phyloP scores from a whole-genome alignment of 805 yeast genomes.

The Saccharomycopsis fodiens region DNA sequence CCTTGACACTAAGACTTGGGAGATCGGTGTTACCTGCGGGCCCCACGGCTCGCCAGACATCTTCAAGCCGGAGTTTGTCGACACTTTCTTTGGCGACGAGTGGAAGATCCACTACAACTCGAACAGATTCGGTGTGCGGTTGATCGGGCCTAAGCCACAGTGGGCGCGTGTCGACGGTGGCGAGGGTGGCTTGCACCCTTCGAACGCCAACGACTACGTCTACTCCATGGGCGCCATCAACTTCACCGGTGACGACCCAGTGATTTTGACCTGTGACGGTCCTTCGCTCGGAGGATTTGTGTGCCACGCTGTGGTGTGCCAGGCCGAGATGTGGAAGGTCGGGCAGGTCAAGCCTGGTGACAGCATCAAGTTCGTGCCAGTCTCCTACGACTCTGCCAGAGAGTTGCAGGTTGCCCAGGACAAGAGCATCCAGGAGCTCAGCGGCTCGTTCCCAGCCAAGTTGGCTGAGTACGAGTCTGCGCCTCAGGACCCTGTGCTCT shows the following conservation, averaged over 20 bases:
- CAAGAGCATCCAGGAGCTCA: constrained; percentile 36
- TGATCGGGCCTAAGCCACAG: constrained; percentile 90
- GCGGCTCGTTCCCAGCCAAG: constrained; percentile 33
- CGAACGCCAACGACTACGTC: constrained; percentile 97
- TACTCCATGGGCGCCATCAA: constrained; percentile 91
- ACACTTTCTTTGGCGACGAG: constrained; percentile 62
- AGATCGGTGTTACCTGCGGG: constrained; percentile 89
- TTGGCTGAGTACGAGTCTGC: constrained; percentile 24
- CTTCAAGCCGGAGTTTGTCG: constrained; percentile 67
- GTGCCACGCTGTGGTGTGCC: constrained; percentile 91
- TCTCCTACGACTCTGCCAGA: constrained; percentile 62
- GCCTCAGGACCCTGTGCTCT: constrained; percentile 65
- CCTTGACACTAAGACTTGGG: constrained; percentile 51
- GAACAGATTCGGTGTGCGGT: constrained; percentile 91
- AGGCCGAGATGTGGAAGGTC: constrained; percentile 96
- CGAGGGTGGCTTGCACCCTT: constrained; percentile 96
- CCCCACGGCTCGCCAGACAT: constrained; percentile 98
- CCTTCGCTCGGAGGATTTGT: constrained; percentile 97
- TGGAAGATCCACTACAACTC: constrained; percentile 98
- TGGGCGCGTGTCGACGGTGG: constrained; percentile 98
- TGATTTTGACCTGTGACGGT: constrained; percentile 92
- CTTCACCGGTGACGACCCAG: constrained; percentile 98
- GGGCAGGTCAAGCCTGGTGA: constrained; percentile 98
- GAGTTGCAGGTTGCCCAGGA: constrained; percentile 57
- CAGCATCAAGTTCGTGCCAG: constrained; percentile 68